Percentiles rank a stretch among this genome's conserved stretches.
phyloP scores from a whole-genome alignment of 2,329 filamentous ascomycete species.

The Penicillium sp. region DNA sequence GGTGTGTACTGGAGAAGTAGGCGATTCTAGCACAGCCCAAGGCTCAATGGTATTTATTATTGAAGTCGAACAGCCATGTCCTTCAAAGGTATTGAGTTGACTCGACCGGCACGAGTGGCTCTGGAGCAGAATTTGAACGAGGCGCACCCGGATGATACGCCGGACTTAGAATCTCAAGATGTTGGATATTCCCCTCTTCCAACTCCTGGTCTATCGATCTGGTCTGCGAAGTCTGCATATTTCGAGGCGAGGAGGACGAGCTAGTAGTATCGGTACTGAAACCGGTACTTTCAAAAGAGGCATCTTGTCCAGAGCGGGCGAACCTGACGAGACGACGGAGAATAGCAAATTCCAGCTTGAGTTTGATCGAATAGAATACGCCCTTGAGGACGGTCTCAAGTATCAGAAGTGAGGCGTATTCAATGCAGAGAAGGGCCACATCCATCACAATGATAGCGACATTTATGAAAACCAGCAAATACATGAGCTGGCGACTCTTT shows the following conservation, averaged over 20 bases:
- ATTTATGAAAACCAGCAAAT: neutral
- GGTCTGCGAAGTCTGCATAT: neutral
- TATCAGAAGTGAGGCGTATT: neutral
- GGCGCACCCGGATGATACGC: neutral
- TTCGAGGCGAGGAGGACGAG: neutral
- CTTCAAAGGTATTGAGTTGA: neutral
- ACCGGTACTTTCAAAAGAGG: neutral
- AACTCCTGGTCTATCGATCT: neutral
- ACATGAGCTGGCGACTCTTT: conserved; percentile 1
- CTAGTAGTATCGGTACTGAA: neutral
- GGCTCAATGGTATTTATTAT: neutral
- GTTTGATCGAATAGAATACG: conserved; percentile 2
- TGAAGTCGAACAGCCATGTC: neutral
- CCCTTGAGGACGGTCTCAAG: conserved; percentile 1
- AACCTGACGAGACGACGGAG: conserved; percentile 1
- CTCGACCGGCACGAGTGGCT: neutral
- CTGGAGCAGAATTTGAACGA: neutral
- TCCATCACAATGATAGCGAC: neutral
- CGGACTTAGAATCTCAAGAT: neutral
- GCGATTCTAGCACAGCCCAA: neutral
- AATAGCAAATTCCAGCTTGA: conserved; percentile 3
- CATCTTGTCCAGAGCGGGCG: neutral
- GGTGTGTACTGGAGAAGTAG: neutral
- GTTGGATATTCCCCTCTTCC: neutral
- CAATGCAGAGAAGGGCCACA: neutral